Evolutionary conservation across 116 monocot species (phyloP), one percentile per base, ranked within the genome.

Genomic region (Zostera marina): DNA sequence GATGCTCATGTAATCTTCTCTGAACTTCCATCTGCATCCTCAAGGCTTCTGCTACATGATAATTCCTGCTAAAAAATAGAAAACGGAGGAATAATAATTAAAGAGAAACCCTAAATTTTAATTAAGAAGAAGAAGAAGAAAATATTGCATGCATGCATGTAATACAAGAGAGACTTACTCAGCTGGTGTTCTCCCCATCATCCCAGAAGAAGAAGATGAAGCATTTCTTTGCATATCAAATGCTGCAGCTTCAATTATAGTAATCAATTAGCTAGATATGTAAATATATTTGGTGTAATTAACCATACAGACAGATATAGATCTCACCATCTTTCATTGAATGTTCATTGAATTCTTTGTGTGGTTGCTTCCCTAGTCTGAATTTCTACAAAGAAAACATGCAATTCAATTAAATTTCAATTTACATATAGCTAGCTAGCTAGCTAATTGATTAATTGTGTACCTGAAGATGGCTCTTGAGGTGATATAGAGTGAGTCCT

Each of bases 21-120:
- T 92, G 92, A 22, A 92, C 92, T 65, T 92, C 92, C 92, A 86
- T 83, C 60, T 92, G 92, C 92, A 92, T 86, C 72, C 77, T 62
- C 9, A 86, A 52, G 15, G 86, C 82, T 74, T 92, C 92, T 20
- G 73, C 75, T 24, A 83, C 68, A 44, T 86, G 92, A 42, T 73
- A 73, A 55, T 70, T 83, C 75, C 83, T 82, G 65, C 87, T 92
- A 54, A 53, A 75, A 20, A 42, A 62, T 72, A 41, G 52, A 8
- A 25, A 52, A n/a, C n/a, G n/a, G n/a, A n/a, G n/a, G n/a, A n/a
- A n/a, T n/a, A n/a, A n/a, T n/a, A 52, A 32, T 15, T 9, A 23
- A 21, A 63, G n/a, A 52, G 24, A 47, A 32, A 57, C 39, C 56
- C 56, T 66, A 47, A 32, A 19, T 62, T 51, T 51, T 51, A 15